phyloP scores from a whole-genome alignment of 2,329 filamentous ascomycete genomes.

The Cladosporium sp. region DNA sequence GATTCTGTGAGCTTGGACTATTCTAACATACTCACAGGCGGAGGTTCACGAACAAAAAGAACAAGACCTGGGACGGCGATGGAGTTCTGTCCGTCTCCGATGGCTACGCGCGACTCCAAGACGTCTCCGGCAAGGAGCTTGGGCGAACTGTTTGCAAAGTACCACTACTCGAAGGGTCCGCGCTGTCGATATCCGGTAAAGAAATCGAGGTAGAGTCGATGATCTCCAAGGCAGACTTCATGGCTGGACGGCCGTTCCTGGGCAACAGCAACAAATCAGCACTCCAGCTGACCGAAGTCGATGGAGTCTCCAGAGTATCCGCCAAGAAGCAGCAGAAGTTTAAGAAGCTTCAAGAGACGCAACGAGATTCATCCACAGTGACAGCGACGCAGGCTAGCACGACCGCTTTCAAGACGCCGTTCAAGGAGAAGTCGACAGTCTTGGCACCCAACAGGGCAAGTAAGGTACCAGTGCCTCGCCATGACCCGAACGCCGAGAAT shows the following conservation, averaged over 20 bases:
- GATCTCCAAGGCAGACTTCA: slow-evolving; percentile 58
- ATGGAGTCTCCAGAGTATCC: slow-evolving; percentile 27
- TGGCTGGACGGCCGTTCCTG: slow-evolving; percentile 33
- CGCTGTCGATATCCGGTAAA: slow-evolving; percentile 64
- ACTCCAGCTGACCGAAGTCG: slow-evolving; percentile 30
- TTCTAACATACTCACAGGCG: slow-evolving; percentile 51
- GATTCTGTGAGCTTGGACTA: background rate
- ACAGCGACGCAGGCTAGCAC: slow-evolving; percentile 43
- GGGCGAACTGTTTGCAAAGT: slow-evolving; percentile 58
- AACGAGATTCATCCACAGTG: slow-evolving; percentile 40
- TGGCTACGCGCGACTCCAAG: slow-evolving; percentile 61
- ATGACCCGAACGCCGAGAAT: slow-evolving; percentile 60
- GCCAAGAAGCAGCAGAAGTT: slow-evolving; percentile 35
- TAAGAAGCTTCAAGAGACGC: slow-evolving; percentile 41
- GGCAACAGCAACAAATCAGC: slow-evolving; percentile 31
- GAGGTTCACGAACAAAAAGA: slow-evolving; percentile 69
- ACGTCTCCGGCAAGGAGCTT: slow-evolving; percentile 64
- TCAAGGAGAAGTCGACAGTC: slow-evolving; percentile 50
- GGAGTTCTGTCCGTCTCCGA: slow-evolving; percentile 60
- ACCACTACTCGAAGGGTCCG: slow-evolving; percentile 60
- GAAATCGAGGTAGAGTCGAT: slow-evolving; percentile 67
- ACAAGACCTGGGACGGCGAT: slow-evolving; percentile 77
- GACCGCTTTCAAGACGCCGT: slow-evolving; percentile 60
- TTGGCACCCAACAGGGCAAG: slow-evolving; percentile 44
- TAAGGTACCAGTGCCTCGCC: slow-evolving; percentile 59